These are phyloP conservation scores for Theileria equi DNA, from an alignment of 169 alveolate genomes.

Conservation along the genomic window DNA sequence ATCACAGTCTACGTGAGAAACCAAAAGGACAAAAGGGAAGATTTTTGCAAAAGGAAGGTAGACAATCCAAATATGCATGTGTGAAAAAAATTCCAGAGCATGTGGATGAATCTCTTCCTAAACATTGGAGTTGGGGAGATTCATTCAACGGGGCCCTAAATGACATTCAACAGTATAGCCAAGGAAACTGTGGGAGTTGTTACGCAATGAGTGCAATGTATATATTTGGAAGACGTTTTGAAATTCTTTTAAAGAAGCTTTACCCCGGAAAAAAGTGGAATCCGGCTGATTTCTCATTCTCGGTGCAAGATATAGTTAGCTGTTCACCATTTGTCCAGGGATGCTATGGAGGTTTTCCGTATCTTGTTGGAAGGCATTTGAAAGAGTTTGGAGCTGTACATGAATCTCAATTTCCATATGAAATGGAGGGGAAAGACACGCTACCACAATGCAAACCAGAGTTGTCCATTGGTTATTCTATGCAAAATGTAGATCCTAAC, in stretches of 20 bases:
- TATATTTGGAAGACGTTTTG: constrained; percentile 82
- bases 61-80: constrained; percentile 13
- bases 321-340: constrained; percentile 82
- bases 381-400: constrained; percentile 85
- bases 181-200: constrained; percentile 91
- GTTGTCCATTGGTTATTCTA: too few relatives aligned
- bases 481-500: neutral
- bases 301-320: constrained; percentile 49
- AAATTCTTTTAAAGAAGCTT: constrained; percentile 71
- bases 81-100: neutral
- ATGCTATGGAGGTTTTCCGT: constrained; percentile 89
- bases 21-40: neutral
- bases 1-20: neutral
- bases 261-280: constrained; percentile 54
- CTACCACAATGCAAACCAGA: neutral
- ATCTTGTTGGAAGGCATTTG: constrained; percentile 84
- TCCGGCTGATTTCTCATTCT: constrained; percentile 35
- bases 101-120: constrained; percentile 53
- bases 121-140: constrained; percentile 76
- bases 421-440: neutral
- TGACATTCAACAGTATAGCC: constrained; percentile 36
- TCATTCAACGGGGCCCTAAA: constrained; percentile 63
- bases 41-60: too few relatives aligned
- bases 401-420: neutral
- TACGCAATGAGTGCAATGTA: constrained; percentile 86